A percentile compares a stretch with the other conserved stretches of the same genome.
These are phyloP conservation scores for Tricholoma furcatifolium DNA, from an alignment of 768 basidiomycete genomes.

Conservation along the genomic window DNA sequence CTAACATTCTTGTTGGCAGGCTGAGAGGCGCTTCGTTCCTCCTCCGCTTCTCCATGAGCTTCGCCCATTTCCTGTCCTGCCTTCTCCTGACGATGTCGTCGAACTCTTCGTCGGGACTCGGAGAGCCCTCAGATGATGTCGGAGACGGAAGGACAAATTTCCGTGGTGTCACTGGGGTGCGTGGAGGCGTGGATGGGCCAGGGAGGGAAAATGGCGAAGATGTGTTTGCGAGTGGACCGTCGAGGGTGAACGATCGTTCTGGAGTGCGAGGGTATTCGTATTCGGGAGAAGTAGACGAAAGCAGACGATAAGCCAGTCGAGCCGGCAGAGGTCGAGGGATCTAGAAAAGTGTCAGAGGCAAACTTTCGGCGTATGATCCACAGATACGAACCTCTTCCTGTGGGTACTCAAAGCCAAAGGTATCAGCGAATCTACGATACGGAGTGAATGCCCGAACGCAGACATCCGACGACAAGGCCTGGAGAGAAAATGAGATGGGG, in stretches of 20 bases:
- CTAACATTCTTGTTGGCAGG: no score
- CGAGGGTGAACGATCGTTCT: not conserved
- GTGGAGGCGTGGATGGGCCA: not conserved
- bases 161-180: no score
- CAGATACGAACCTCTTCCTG: not conserved
- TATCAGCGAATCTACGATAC: not conserved
- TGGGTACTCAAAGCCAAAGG: constrained; percentile 2
- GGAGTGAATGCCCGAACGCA: no score
- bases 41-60: constrained; percentile 1
- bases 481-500: no score
- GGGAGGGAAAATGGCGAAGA: not conserved
- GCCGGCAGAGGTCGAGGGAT: not conserved
- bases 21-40: not conserved
- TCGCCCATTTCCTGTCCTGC: not conserved
- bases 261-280: not conserved
- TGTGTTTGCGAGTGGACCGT: constrained; percentile 2
- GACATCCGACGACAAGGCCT: no score
- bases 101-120: not conserved
- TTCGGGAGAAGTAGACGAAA: not conserved
- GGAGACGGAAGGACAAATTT: constrained; percentile 5
- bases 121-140: constrained; percentile 5
- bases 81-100: not conserved
- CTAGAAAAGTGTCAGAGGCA: not conserved
- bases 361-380: not conserved
- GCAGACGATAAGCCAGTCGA: constrained; percentile 1